A percentile compares a stretch with the other conserved stretches of the same genome.
These are phyloP conservation scores for Phanerochaete carnosa DNA, from an alignment of 768 basidiomycete species.

Conservation along the genomic window DNA sequence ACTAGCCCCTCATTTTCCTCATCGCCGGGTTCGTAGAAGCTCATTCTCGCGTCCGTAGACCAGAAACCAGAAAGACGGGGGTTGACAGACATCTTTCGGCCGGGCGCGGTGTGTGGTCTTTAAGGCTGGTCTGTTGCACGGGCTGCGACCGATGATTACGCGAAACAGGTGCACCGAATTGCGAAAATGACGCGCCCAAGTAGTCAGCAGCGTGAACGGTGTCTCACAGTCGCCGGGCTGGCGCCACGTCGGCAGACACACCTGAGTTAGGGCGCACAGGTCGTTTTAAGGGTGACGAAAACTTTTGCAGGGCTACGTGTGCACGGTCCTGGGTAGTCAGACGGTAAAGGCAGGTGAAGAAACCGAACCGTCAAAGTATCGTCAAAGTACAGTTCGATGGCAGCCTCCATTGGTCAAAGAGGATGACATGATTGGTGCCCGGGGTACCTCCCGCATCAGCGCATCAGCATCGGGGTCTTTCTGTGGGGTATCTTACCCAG, in stretches of 20 bases:
- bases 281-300: neutral
- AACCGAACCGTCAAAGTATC: neutral
- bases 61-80: slow-evolving; percentile 51
- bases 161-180: neutral
- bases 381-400: neutral
- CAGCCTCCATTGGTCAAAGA: neutral
- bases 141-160: neutral
- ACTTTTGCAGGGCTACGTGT: neutral
- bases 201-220: neutral
- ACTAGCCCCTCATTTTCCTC: slow-evolving; percentile 27
- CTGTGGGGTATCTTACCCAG: neutral
- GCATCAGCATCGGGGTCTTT: neutral
- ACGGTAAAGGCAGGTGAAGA: neutral
- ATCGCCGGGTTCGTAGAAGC: slow-evolving; percentile 39
- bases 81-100: slow-evolving; percentile 24
- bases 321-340: neutral
- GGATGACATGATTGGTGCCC: neutral
- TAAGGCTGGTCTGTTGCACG: neutral
- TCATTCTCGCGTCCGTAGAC: slow-evolving; percentile 33
- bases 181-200: neutral
- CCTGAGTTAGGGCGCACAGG: neutral
- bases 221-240: neutral
- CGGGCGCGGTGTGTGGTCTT: neutral
- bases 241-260: neutral
- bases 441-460: neutral